Base-by-base conservation (phyloP, 495 filamentous ascomycete species). In the Aspergillus indologenus region DNA sequence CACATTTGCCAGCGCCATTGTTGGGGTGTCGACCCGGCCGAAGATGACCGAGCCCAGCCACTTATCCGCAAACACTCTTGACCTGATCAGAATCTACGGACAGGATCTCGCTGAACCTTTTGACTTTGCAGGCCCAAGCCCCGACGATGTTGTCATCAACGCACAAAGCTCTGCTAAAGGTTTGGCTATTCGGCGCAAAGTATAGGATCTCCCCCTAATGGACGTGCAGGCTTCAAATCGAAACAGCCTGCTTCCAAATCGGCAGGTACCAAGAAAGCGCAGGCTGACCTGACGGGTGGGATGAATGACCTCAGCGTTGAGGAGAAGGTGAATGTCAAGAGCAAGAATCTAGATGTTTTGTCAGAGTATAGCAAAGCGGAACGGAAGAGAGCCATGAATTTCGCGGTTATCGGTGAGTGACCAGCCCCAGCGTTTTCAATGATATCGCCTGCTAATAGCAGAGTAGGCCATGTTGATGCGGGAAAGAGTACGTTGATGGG, bases 401-500 rank as follows among this genome's bases (percentile, higher is more conserved):
- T 98, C 75, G 92, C 97, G 14, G 94, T 98, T 5, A 93, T 98
- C 65, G 92, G 90, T 92, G 70, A 61, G 82, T 73, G 15, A 34
- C 45, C 1, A 1, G 26, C n/a, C 12, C 34, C 34, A 8, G 2
- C 34, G 5, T 7, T 15, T 8, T 7, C 12, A 2, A 11, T 7
- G 12, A 6, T 40, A n/a, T n/a, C n/a, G n/a, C 12, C 22, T 43
- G 26, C 26, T 23, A n/a, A 18, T 2, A 19, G 18, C 34, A 29
- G 21, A 26, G 5, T 11, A 92, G 91, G 94, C 40, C 94, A 98
- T 73, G 94, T 98, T 47, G 94, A 98, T 73, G 91, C 93, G 45
- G 94, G 94, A 26, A 98, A 98, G 74, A 96, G 91, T 73, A 98
- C 94, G 17, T 79, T 98, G 18, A 98, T 98, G 95, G 94, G 94